Evolutionary conservation across 2,329 filamentous ascomycete species (phyloP), one percentile per base, ranked within the genome.

Genomic region (Cercospora sp.): DNA sequence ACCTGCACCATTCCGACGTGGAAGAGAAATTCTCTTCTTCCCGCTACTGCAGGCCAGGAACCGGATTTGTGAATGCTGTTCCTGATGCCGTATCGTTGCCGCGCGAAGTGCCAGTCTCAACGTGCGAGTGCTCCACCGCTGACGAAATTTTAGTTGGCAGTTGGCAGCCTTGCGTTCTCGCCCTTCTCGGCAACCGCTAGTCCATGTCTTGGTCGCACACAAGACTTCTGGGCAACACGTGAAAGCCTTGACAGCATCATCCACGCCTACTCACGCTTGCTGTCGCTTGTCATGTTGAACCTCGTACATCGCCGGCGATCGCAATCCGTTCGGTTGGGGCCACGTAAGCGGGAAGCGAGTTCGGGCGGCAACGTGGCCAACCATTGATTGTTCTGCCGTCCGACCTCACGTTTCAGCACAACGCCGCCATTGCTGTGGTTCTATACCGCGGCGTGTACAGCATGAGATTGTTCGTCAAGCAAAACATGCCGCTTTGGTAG

Each of bases 1-100:
- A 21, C 62, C 64, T 66, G 64, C 57, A 55, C 43, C 21, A 18
- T 59, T 65, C 43, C 61, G 45, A 21, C 13, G 21, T 30, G 55
- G 40, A n/a, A 65, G 34, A 59, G 34, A 37, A 65, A 59, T 45
- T 59, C 24, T 59, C 3, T 57, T 49, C 16, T 30, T 37, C 13
- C 43, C 34, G 26, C 51, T 65, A 30, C 21, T 58, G 62, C 62
- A 57, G 12, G 49, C 24, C 18, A 30, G 62, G 24, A 30, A 13
- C 24, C 61, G 18, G 61, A 28, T 49, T 40, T 21, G 61, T 24
- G 61, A 16, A 55, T 51, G 4, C 40, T 37, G 53, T 26, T 45
- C 62, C 51, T 58, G 51, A 49, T 59, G n/a, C 51, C 49, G 53
- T 57, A 58, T 45, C 13, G 24, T 13, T 32, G 32, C 62, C 51